These are phyloP conservation scores for Spergularia bocconei DNA, from an alignment of 148 eudicot genomes.

Conservation along the genomic window DNA sequence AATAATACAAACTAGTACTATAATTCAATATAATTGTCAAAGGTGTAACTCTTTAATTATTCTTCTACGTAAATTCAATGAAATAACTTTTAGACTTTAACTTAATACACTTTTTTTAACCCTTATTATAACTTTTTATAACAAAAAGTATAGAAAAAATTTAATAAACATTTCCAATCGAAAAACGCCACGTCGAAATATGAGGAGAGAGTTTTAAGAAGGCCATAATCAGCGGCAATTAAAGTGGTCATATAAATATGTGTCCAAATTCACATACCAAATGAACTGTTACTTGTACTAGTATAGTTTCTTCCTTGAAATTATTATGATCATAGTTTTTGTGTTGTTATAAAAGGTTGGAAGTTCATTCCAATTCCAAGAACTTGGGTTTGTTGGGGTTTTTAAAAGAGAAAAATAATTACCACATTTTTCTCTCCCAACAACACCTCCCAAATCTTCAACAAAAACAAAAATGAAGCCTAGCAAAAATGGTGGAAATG, in stretches of 20 bases:
- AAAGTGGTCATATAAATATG: conserved; percentile 10
- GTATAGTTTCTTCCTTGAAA: background rate
- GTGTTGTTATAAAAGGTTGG: conserved; percentile 34
- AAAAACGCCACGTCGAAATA: background rate
- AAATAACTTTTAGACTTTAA: too few species aligned
- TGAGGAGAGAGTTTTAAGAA: background rate
- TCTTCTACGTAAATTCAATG: background rate
- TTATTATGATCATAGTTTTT: conserved; percentile 22
- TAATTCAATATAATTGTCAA: background rate
- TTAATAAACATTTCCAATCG: background rate
- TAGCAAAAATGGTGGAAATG: conserved; percentile 18
- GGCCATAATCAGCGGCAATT: conserved; percentile 25
- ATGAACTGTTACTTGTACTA: conserved; percentile 12
- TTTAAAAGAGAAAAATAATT: background rate
- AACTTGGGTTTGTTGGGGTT: background rate
- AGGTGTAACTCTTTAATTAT: background rate
- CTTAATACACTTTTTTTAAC: too few species aligned
- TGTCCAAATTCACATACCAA: conserved; percentile 8
- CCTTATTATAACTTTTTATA: background rate
- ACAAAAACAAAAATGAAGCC: conserved; percentile 18
- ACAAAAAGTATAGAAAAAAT: background rate
- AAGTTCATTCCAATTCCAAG: conserved; percentile 27
- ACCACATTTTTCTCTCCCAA: conserved; percentile 3
- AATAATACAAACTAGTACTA: background rate
- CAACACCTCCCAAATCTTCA: background rate